Evolutionary conservation across 768 basidiomycete genomes (phyloP), one percentile per base, ranked within the genome.

Genomic region (Strobilomyces dryophilus): DNA sequence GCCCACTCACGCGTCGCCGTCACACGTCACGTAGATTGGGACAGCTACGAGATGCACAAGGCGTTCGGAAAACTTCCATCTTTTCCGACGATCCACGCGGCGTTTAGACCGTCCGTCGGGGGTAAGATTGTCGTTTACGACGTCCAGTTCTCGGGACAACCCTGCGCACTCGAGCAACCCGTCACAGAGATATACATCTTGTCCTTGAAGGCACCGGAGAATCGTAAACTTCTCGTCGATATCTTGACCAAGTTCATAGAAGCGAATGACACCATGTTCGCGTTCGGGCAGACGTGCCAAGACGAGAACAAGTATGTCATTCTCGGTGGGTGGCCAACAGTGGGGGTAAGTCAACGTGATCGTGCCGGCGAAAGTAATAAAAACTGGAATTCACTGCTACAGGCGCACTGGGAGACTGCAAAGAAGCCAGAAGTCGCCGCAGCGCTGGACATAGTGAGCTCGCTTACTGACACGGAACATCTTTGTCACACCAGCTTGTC

Each of bases 131-230:
- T 59, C 1, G 65, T 65, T 45, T 54, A 58, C 41, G 62, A 66
- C 32, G 60, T 69, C 35, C 29, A 48, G 15, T 64, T 69, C 40
- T 55, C 57, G 3, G 53, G n/a, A 3, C 37, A 41, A 31, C 39
- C 58, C 5, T 40, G 52, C 41, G 62, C 59, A 6, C 27, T 69
- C 34, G 42, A 58, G 5, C 44, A 45, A 11, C 67, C 67, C 18
- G 54, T 69, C n/a, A 69, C 67, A 1, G 52, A 59, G 18, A 52
- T 67, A 10, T 5, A 43, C 26, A 10, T 67, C 18, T 8, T 61
- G 32, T 54, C 59, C 2, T 42, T 67, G 45, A 67, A 69, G n/a
- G 37, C 49, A 6, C 52, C 61, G 1, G 66, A 58, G 48, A 52
- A 67, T 39, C 68, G 66, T 5, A 54, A 35, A 2, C 8, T 45